Evolutionary conservation across 2,329 filamentous ascomycete species (phyloP), one percentile per base, ranked within the genome.

Genomic region (Aspergillus carbonarius): DNA sequence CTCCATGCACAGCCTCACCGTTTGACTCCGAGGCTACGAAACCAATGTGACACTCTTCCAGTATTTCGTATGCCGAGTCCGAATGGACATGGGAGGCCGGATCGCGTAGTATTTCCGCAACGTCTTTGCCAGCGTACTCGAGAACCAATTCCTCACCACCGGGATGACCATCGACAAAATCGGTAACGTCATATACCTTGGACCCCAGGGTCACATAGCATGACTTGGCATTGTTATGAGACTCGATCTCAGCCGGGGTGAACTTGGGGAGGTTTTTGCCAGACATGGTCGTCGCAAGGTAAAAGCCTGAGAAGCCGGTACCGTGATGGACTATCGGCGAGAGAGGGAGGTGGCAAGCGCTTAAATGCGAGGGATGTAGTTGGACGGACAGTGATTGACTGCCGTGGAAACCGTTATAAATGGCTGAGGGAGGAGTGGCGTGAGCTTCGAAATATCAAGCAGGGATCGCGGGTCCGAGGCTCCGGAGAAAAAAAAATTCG

Each of bases 141-240:
- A 97, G 81, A 61, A 99, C 88, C 67, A 98, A 81, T 62, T 96
- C 91, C 68, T 87, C 86, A 59, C 95, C 95, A 66, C 95, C 95
- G 23, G 95, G 95, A 74, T 99, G 95, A 66, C 92, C 88, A 54
- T 92, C 86, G 61, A 97, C 77, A 71, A 99, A 99, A 57, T 91
- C 86, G 59, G 95, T 97, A 63, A 99, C 84, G 81, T 99, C 93
- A 83, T 92, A 99, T 67, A 99, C 93, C 68, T 93, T 96, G 59
- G 85, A 84, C 62, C 92, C 93, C 55, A 97, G 82, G 3, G 91
- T 95, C 67, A 99, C 93, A 81, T 93, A 99, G 81, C 93, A 98
- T 50, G 92, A 96, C 72, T 92, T 85, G 51, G 81, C 79, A 48
- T 85, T 88, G 74, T 90, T 93, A 77, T 96, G 92, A 67, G 87